A percentile compares a stretch with the other conserved stretches of the same genome.
These are phyloP conservation scores for Chrysoporthe austroafricana DNA, from an alignment of 2,329 filamentous ascomycete genomes.

Conservation along the genomic window DNA sequence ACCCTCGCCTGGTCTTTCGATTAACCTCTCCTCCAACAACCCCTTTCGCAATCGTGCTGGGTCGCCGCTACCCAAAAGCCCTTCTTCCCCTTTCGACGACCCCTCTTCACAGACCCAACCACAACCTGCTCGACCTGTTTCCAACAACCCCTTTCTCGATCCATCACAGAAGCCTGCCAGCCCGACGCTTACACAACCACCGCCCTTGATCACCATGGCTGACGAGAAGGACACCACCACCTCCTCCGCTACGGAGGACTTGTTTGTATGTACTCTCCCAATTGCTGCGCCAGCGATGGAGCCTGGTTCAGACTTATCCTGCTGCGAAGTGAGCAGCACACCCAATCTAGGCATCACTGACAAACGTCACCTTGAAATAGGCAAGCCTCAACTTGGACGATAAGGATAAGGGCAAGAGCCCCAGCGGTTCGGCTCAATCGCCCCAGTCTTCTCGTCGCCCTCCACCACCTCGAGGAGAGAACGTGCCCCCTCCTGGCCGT, in stretches of 20 bases:
- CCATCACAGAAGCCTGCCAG: constrained; percentile 43
- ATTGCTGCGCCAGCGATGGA: constrained; percentile 9
- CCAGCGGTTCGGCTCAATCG: constrained; percentile 44
- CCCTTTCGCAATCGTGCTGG: constrained; percentile 75
- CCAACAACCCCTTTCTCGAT: constrained; percentile 78
- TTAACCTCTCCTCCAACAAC: constrained; percentile 81
- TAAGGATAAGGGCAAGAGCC: constrained; percentile 53
- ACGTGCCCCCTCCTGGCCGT: constrained; percentile 51
- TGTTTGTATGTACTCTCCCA: constrained; percentile 68
- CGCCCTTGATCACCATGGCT: constrained; percentile 51
- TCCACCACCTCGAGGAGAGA: constrained; percentile 50
- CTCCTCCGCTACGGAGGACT: constrained; percentile 66
- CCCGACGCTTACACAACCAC: constrained; percentile 43
- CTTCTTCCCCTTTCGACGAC: constrained; percentile 65
- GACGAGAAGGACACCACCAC: constrained; percentile 47
- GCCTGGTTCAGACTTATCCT: background rate
- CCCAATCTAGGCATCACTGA: background rate
- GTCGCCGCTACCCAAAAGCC: constrained; percentile 55
- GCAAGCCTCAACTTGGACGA: constrained; percentile 71
- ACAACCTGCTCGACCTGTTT: constrained; percentile 56
- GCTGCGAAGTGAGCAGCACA: constrained; percentile 8
- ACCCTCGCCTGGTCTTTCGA: constrained; percentile 58
- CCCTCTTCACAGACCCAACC: constrained; percentile 42
- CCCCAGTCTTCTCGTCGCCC: constrained; percentile 37
- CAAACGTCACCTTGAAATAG: constrained; percentile 50